Evolutionary conservation across 2,329 filamentous ascomycete species (phyloP).

Genomic region (Stachybotrys elegans): DNA sequence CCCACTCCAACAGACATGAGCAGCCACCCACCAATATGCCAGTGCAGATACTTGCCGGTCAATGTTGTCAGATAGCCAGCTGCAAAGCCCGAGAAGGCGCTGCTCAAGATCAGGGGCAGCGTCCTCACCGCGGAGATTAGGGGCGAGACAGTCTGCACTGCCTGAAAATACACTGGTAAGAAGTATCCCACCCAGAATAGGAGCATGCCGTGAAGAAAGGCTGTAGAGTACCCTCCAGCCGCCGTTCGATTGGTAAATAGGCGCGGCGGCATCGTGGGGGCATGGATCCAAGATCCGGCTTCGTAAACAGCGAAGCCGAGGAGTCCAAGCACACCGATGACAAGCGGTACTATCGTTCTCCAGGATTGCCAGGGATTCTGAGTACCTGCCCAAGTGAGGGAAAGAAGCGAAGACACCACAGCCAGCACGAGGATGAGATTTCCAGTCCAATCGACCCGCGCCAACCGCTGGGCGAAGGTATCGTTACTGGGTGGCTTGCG

Average conservation of each 20-base stretch:
- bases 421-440: slow-evolving; percentile 32
- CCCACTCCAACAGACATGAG: slow-evolving; percentile 34
- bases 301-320: slow-evolving; percentile 30
- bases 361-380: slow-evolving; percentile 42
- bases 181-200: slow-evolving; percentile 34
- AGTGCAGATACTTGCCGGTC: slow-evolving; percentile 22
- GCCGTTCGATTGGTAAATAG: slow-evolving; percentile 40
- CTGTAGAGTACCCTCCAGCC: slow-evolving; percentile 9
- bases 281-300: slow-evolving; percentile 14
- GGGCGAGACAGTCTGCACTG: slow-evolving; percentile 27
- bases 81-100: slow-evolving; percentile 9
- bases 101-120: slow-evolving; percentile 21
- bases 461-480: slow-evolving; percentile 9
- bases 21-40: slow-evolving; percentile 28
- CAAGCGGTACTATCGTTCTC: slow-evolving; percentile 41
- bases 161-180: slow-evolving; percentile 44
- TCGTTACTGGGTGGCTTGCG: slow-evolving; percentile 12
- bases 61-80: slow-evolving; percentile 20
- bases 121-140: slow-evolving; percentile 24
- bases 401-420: slow-evolving; percentile 38
- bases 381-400: slow-evolving; percentile 47
- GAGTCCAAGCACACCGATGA: slow-evolving; percentile 34
- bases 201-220: slow-evolving; percentile 17
- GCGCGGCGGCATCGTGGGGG: slow-evolving; percentile 34
- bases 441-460: slow-evolving; percentile 33